phyloP scores from a whole-genome alignment of 1,284 basidiomycete genomes.

The Naganishia sp. region DNA sequence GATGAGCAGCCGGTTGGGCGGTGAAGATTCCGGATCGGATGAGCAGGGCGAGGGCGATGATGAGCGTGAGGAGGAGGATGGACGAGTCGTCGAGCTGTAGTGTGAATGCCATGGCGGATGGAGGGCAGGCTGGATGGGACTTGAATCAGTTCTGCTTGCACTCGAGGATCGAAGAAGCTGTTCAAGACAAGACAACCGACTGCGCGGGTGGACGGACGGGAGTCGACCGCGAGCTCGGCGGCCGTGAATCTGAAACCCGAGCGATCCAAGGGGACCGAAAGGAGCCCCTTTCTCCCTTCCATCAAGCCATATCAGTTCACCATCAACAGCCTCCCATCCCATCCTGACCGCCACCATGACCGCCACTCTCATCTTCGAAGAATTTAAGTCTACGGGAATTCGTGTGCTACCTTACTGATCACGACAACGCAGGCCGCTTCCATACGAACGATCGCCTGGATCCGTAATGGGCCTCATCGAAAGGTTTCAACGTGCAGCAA shows the following conservation, averaged over 20 bases:
- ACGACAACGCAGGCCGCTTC: too few relatives aligned
- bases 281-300: not conserved
- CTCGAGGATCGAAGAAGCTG: not conserved
- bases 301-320: not conserved
- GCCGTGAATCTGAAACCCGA: conserved; percentile 12
- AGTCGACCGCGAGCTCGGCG: not conserved
- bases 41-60: conserved; percentile 21
- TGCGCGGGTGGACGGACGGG: not conserved
- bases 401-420: too few relatives aligned
- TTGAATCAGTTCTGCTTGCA: too few relatives aligned
- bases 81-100: conserved; percentile 2
- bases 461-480: too few relatives aligned
- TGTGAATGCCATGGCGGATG: not conserved
- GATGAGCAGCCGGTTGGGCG: conserved; percentile 3
- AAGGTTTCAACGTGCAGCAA: too few relatives aligned
- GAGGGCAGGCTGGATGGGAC: too few relatives aligned
- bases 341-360: too few relatives aligned
- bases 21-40: conserved; percentile 6
- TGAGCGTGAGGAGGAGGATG: conserved; percentile 11
- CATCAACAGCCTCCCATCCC: too few relatives aligned
- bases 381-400: too few relatives aligned
- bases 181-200: not conserved
- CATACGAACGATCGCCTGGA: too few relatives aligned
- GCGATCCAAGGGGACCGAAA: not conserved
- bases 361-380: too few relatives aligned